Conservation (phyloP, 2,329 filamentous ascomycete species). For the Ophiobolus disseminans region DNA sequence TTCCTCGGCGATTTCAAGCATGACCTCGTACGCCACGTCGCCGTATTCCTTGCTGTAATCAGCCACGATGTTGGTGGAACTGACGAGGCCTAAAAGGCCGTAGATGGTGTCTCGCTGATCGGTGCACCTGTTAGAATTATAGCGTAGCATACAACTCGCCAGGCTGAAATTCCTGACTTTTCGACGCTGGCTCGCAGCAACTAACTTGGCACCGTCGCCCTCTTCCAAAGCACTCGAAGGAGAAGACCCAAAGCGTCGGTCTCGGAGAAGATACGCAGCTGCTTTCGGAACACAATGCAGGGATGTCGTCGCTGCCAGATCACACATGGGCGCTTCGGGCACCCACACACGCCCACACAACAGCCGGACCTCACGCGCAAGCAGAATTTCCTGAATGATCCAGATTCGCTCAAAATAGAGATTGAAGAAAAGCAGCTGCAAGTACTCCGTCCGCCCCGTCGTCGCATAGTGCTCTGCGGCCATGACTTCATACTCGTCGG, state of each 20-base stretch:
- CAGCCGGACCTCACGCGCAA: not conserved
- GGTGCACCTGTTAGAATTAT: not conserved
- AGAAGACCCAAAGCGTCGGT: not conserved
- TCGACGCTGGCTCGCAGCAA: not conserved
- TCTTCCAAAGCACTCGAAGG: not conserved
- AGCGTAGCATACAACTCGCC: not conserved
- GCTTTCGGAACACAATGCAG: not conserved
- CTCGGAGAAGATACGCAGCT: not conserved
- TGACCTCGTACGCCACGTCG: not conserved
- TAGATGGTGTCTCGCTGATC: not conserved
- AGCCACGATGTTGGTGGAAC: not conserved
- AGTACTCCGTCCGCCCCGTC: not conserved
- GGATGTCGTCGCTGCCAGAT: not conserved
- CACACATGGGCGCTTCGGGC: not conserved
- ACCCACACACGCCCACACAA: not conserved
- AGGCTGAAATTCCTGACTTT: not conserved
- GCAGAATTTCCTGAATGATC: not conserved
- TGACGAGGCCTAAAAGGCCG: not conserved
- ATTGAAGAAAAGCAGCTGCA: not conserved
- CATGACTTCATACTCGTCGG: not conserved
- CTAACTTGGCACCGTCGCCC: not conserved
- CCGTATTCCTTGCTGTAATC: not conserved
- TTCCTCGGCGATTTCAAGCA: not conserved
- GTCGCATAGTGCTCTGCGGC: not conserved
- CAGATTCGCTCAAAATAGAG: not conserved